Evolutionary conservation across 2,329 filamentous ascomycete species (phyloP), one percentile per base, ranked within the genome.

Genomic region (Cercospora nicotianae): DNA sequence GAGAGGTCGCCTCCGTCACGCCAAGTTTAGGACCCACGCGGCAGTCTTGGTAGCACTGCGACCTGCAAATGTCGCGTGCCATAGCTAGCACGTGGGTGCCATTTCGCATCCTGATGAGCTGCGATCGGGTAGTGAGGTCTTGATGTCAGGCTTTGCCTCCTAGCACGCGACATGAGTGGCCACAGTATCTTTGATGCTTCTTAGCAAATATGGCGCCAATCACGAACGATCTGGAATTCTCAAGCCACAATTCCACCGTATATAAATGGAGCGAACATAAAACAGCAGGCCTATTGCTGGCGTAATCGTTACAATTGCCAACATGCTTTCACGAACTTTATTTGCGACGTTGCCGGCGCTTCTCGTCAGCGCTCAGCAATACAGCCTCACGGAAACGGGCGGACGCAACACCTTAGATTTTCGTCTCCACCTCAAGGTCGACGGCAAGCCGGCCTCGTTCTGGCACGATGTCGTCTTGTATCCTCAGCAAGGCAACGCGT

Each of bases 41-140:
- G 55, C 55, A 59, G 16, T 23, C 55, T 59, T 59, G 55, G 55
- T 59, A 33, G 30, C 12, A 59, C 5, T 23, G 5, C 30, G 10
- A 33, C 55, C 55, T 59, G 55, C 55, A 59, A 36, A 59, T 59
- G 55, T 59, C 55, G 55, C 55, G 55, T 59, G 55, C 55, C 12
- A 36, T n/a, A 3, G 28, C 28, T 20, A 36, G 55, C 55, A 59
- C 55, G 55, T 36, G 55, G 48, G 55, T 20, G 31, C 31, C 55
- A 59, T 59, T 28, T 36, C 3, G 31, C 55, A 4, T 20, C 18
- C 28, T 10, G 9, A 1, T 36, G 9, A 59, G 28, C 30, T 20
- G 18, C 30, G 13, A 55, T 9, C 48, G 23, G 23, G 5, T 6
- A 10, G 1, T 28, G 20, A 55, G 48, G 12, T 55, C 48, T 55